phyloP scores from a whole-genome alignment of 75 land plant species.

The Pinus taeda region DNA sequence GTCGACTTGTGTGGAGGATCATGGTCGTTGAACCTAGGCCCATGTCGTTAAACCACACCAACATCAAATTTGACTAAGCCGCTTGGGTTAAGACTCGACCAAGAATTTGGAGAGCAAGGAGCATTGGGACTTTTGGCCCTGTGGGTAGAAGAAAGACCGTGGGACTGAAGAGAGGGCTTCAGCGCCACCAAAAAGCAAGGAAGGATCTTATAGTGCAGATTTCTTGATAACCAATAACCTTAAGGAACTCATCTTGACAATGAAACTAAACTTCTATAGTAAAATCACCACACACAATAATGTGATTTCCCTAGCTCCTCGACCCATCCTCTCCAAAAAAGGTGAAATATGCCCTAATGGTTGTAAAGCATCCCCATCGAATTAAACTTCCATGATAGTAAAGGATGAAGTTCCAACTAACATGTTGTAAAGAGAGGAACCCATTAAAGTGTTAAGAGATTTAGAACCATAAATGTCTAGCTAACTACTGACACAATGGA shows the following conservation, averaged over 20 bases:
- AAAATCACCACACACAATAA: constrained; percentile 37
- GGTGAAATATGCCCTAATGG: constrained; percentile 20
- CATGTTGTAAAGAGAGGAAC: constrained; percentile 34
- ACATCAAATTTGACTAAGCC: no score
- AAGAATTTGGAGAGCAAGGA: no score
- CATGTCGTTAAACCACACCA: no score
- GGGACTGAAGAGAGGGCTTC: no score
- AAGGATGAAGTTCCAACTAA: constrained; percentile 21
- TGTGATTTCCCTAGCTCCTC: constrained; percentile 69
- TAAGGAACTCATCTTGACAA: not conserved
- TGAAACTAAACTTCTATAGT: constrained; percentile 35
- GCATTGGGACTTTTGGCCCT: no score
- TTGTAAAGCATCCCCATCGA: constrained; percentile 33
- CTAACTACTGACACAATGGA: not conserved
- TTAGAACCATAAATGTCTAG: constrained; percentile 15
- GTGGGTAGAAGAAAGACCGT: no score
- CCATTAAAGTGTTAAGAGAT: constrained; percentile 40
- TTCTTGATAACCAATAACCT: not conserved
- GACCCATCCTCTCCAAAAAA: constrained; percentile 74
- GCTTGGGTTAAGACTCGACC: no score
- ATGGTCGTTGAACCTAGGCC: no score
- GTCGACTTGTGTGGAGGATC: no score
- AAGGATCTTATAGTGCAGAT: no score
- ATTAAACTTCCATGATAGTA: constrained; percentile 21
- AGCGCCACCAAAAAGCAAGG: no score